These are phyloP conservation scores for Alternaria atra DNA, from an alignment of 2,329 filamentous ascomycete species.

Conservation along the genomic window DNA sequence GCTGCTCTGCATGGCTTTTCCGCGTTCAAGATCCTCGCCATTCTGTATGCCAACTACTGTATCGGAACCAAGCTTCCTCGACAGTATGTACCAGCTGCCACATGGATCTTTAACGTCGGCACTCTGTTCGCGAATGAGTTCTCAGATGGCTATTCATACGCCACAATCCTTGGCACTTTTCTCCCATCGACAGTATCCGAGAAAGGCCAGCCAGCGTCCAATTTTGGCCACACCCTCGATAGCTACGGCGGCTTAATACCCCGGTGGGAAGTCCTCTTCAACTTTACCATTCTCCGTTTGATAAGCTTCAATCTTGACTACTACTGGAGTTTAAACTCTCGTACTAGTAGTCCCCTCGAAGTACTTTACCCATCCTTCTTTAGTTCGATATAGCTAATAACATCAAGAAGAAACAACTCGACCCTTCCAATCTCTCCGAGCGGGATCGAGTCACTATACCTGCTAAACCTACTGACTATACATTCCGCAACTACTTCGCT, in stretches of 20 bases:
- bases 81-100: constrained; percentile 74
- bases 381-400: constrained; percentile 63
- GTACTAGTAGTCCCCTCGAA: constrained; percentile 74
- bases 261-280: constrained; percentile 97
- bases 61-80: constrained; percentile 77
- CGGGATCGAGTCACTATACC: constrained; percentile 83
- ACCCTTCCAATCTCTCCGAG: constrained; percentile 86
- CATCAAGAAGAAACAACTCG: constrained; percentile 95
- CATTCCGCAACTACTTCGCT: constrained; percentile 85
- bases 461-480: constrained; percentile 75
- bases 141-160: constrained; percentile 77
- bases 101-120: constrained; percentile 89
- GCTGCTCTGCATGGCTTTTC: constrained; percentile 85
- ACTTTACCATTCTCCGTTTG: constrained; percentile 88
- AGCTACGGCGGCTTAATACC: constrained; percentile 81
- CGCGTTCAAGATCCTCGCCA: constrained; percentile 79
- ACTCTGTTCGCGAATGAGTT: constrained; percentile 92
- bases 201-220: constrained; percentile 57
- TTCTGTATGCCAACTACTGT: constrained; percentile 83
- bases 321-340: constrained; percentile 83
- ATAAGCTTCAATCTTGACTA: constrained; percentile 98
- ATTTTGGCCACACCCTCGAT: constrained; percentile 78
- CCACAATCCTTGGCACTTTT: constrained; percentile 66
- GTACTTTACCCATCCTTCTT: constrained; percentile 62
- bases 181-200: constrained; percentile 53